These are phyloP conservation scores for Diaporthe velutina DNA, from an alignment of 2,329 filamentous ascomycete genomes.

Conservation along the genomic window DNA sequence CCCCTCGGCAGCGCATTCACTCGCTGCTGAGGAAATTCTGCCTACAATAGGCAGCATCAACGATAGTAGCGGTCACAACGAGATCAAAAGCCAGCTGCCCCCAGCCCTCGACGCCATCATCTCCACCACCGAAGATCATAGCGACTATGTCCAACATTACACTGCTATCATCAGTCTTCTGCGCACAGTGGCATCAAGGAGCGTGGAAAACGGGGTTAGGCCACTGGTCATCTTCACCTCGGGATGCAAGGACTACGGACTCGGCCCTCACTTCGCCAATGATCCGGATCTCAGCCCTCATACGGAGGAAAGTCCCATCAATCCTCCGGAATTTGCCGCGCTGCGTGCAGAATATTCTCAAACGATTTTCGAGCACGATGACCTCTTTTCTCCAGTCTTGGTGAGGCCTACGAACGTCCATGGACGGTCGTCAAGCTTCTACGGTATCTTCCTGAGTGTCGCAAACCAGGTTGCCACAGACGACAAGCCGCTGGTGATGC, in stretches of 20 bases:
- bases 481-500: conserved; percentile 48
- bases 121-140: conserved; percentile 56
- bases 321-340: conserved; percentile 45
- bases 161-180: conserved; percentile 52
- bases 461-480: conserved; percentile 40
- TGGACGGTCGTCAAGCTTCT: conserved; percentile 60
- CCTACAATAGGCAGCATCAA: conserved; percentile 56
- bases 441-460: conserved; percentile 54
- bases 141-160: conserved; percentile 56
- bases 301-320: conserved; percentile 56
- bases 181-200: conserved; percentile 48
- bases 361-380: conserved; percentile 52
- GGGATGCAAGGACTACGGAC: conserved; percentile 65
- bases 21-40: conserved; percentile 53
- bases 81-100: conserved; percentile 45
- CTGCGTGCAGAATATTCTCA: conserved; percentile 50
- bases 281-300: conserved; percentile 54
- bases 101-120: conserved; percentile 57
- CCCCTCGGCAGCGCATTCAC: conserved; percentile 44
- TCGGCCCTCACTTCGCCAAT: conserved; percentile 49
- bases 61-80: conserved; percentile 47
- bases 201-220: conserved; percentile 49
- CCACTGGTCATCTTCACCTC: conserved; percentile 60
- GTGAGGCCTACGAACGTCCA: conserved; percentile 62
- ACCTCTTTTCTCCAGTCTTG: conserved; percentile 57